Evolutionary conservation across 306 rosid species (phyloP), one percentile per base, ranked within the genome.

Genomic region (Medicago arabica): DNA sequence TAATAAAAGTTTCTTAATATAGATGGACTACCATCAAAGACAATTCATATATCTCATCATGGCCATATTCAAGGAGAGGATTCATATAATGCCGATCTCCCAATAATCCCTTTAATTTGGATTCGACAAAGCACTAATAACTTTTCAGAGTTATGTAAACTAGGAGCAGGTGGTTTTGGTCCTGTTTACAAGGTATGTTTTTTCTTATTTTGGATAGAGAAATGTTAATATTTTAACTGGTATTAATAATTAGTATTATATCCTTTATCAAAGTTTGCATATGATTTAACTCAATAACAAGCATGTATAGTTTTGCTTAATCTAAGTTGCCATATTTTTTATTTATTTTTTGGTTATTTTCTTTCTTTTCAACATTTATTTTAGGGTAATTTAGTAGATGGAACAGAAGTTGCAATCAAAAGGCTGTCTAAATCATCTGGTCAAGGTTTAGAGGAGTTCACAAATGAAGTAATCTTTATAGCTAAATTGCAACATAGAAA

Each of bases 91-190:
- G 4, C 6, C 19, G 80, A 83, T 31, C 77, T 67, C 4, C 55
- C 64, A 36, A 38, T 49, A 36, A 31, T 83, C 49, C 83, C 86
- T 51, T 67, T 83, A 51, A 40, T 31, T 21, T 68, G 64, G 80
- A 78, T 83, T 67, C 44, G 44, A 18, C 55, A 31, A 1, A 78
- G 83, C 41, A 83, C 86, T 51, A 34, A 83, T 51, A 59, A 85
- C 82, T 89, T 89, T 58, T 79, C 88, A 5, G 83, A 79, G 23
- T 47, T 21, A 8, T 82, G 75, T 9, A 87, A 85, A 88, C 77
- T 89, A 60, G 90, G 91, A 49, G 77, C 82, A 80, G 94, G 94
- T 34, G 94, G 94, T 28, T 89, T 89, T 72, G 85, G 85, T 8
- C 82, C 82, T 82, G 85, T 81, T 77, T 85, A 88, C 67, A 87